A percentile compares a stretch with the other conserved stretches of the same genome.
phyloP scores from a whole-genome alignment of 2,329 filamentous ascomycete genomes.

The Rhexocercosporidium sp. region DNA sequence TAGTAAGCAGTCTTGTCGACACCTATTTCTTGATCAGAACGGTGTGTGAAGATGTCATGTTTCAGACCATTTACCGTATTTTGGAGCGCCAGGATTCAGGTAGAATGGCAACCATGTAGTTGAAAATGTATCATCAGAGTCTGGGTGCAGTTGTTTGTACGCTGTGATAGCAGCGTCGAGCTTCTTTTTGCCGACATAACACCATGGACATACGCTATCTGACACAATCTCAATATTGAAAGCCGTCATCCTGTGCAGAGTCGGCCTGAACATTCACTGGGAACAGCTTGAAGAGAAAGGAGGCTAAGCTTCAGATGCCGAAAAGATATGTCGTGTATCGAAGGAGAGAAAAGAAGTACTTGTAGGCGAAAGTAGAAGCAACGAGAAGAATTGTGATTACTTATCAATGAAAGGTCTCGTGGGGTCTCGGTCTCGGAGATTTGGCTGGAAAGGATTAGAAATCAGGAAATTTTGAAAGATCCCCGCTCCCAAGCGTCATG shows the following conservation, averaged over 20 bases:
- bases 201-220: conserved; percentile 82
- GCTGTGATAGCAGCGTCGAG: conserved; percentile 73
- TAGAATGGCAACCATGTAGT: conserved; percentile 82
- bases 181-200: conserved; percentile 80
- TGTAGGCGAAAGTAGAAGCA: background rate
- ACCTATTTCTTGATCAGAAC: conserved; percentile 37
- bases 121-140: conserved; percentile 70
- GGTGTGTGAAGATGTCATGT: conserved; percentile 21
- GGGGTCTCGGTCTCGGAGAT: background rate
- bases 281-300: conserved; percentile 1
- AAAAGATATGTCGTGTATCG: background rate
- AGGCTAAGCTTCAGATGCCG: background rate
- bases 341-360: conserved; percentile 7
- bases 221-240: conserved; percentile 79
- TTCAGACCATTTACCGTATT: conserved; percentile 49
- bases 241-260: conserved; percentile 63
- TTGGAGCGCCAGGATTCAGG: conserved; percentile 70
- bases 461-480: conserved; percentile 22
- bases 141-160: conserved; percentile 67
- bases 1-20: conserved; percentile 63
- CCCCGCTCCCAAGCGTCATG: background rate
- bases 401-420: conserved; percentile 22
- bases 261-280: conserved; percentile 24
- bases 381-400: conserved; percentile 24
- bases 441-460: conserved; percentile 28